Conservation (phyloP, 1,284 basidiomycete species). For the Tilletia caries region DNA sequence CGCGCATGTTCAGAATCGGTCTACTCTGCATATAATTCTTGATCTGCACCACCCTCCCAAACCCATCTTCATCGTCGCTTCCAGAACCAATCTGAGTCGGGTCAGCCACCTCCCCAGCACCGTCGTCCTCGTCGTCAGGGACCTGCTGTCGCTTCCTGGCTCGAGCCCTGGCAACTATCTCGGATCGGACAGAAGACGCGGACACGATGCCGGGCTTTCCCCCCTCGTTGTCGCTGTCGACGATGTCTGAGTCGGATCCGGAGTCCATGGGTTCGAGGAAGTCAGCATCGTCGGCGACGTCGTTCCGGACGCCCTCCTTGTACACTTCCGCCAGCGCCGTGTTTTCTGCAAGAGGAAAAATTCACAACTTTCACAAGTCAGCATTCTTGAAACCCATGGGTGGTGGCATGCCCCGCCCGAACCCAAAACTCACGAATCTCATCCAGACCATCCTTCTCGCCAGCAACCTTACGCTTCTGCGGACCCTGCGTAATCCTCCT, state of each 20-base stretch:
- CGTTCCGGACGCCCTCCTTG: slow-evolving; percentile 9
- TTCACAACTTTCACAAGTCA: no score
- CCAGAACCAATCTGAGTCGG: neutral
- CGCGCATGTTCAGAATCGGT: neutral
- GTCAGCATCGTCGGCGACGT: neutral
- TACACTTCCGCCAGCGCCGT: slow-evolving; percentile 11
- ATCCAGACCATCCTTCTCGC: slow-evolving; percentile 23
- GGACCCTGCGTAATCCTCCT: slow-evolving; percentile 23
- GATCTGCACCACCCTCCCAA: neutral
- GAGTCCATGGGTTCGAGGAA: neutral
- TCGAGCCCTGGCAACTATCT: neutral
- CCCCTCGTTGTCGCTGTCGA: no score
- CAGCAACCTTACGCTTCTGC: slow-evolving; percentile 37
- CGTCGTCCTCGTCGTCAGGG: neutral
- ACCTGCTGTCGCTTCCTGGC: neutral
- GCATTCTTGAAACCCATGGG: no score
- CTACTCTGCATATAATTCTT: neutral
- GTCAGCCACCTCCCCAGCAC: neutral
- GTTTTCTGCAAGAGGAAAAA: neutral
- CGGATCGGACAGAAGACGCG: neutral
- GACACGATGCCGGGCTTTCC: no score
- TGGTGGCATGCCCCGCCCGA: no score
- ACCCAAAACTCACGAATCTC: neutral
- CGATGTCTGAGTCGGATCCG: neutral
- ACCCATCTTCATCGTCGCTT: neutral